Evolutionary conservation across 2,329 filamentous ascomycete genomes (phyloP).

Genomic region (Aspergillus spinulosporus): DNA sequence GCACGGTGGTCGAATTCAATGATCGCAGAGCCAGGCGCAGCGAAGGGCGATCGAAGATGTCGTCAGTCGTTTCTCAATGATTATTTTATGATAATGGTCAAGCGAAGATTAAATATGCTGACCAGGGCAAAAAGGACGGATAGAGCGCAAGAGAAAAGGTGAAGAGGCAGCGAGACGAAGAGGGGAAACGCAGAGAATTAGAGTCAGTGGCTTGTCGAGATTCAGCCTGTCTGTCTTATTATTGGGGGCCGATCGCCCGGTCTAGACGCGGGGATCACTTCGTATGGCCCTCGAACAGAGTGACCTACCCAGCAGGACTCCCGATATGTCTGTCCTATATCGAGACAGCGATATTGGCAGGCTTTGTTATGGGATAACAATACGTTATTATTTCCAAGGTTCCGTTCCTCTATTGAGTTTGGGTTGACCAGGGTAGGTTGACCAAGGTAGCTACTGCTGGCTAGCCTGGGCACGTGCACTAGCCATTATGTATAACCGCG

Average conservation of each 20-base stretch:
- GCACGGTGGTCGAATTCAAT: neutral
- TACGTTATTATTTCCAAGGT: no score
- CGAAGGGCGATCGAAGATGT: neutral
- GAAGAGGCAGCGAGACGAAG: slow-evolving; percentile 14
- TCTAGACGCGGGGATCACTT: slow-evolving; percentile 30
- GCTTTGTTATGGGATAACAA: no score
- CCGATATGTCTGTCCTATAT: neutral
- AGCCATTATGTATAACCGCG: no score
- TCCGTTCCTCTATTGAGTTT: no score
- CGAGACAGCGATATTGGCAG: neutral
- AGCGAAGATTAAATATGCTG: neutral
- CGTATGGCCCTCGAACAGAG: neutral
- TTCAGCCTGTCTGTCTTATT: slow-evolving; percentile 22
- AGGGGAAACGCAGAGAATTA: slow-evolving; percentile 21
- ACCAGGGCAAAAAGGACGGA: neutral
- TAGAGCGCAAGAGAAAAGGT: slow-evolving; percentile 5
- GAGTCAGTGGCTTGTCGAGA: slow-evolving; percentile 14
- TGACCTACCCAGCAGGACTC: neutral
- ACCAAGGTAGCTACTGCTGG: no score
- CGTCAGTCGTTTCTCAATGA: neutral
- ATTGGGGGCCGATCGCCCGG: slow-evolving; percentile 30
- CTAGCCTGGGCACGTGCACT: no score
- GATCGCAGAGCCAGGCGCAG: neutral
- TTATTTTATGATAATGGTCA: neutral
- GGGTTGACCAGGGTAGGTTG: no score